Conservation (phyloP, 2,329 filamentous ascomycete species). For the Aureobasidium sp. region DNA sequence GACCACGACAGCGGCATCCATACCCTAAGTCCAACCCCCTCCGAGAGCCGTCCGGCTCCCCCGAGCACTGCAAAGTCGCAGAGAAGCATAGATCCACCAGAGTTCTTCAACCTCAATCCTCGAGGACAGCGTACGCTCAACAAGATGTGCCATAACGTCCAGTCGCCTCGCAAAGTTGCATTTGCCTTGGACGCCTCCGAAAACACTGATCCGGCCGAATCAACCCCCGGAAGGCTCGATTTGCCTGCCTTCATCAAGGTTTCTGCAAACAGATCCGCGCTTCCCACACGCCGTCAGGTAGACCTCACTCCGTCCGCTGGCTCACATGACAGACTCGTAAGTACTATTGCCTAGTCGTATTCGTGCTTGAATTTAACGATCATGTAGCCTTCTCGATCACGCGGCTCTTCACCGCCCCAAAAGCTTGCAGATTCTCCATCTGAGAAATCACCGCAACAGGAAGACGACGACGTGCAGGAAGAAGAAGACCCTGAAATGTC, state of each 20-base stretch:
- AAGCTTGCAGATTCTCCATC: constrained; percentile 22
- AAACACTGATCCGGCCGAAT: constrained; percentile 1
- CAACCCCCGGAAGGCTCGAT: constrained; percentile 21
- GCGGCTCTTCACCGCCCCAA: constrained; percentile 20
- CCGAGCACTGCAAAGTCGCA: constrained; percentile 22
- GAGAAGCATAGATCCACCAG: constrained; percentile 27
- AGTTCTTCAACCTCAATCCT: constrained; percentile 31
- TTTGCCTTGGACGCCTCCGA: constrained; percentile 27
- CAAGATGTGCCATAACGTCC: constrained; percentile 12
- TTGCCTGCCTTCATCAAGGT: constrained; percentile 23
- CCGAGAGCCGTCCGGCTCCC: constrained; percentile 19
- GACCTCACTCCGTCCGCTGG: not conserved
- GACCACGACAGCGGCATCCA: not conserved
- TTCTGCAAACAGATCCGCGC: not conserved
- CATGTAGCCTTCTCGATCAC: constrained; percentile 18
- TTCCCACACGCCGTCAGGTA: not conserved
- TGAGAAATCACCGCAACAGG: constrained; percentile 22
- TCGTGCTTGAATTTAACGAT: constrained; percentile 22
- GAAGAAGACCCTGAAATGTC: constrained; percentile 27
- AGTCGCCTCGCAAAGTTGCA: constrained; percentile 18
- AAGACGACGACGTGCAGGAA: constrained; percentile 21
- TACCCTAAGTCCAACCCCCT: not conserved
- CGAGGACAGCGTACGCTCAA: constrained; percentile 23
- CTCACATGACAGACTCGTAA: constrained; percentile 17
- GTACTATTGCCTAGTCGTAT: constrained; percentile 11